Conservation (phyloP, 768 basidiomycete genomes). For the Xerocomellus chrysenteron region DNA sequence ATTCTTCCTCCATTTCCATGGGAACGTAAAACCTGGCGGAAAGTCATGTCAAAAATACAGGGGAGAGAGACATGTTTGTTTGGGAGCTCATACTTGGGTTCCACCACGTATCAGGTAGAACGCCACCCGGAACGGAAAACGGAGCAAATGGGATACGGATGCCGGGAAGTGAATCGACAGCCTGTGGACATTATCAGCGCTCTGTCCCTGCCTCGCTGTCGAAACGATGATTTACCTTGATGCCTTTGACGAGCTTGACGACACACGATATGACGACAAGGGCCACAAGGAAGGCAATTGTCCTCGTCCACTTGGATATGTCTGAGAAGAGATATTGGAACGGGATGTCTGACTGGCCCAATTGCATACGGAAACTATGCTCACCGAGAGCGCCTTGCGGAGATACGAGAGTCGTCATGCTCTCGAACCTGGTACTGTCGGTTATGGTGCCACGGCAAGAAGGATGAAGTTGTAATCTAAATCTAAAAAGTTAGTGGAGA, state of each 20-base stretch:
- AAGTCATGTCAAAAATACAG: background rate
- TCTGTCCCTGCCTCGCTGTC: background rate
- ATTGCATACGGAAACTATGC: background rate
- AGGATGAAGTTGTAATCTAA: too few species aligned
- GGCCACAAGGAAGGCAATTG: background rate
- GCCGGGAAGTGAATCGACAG: conserved; percentile 15
- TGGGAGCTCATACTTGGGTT: conserved; percentile 14
- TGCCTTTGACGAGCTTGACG: conserved; percentile 13
- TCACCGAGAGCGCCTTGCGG: background rate
- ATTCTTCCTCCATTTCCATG: conserved; percentile 20
- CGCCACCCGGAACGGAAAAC: background rate
- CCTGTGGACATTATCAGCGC: background rate
- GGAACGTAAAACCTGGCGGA: conserved; percentile 7
- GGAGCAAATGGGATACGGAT: conserved; percentile 18
- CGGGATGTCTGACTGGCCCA: background rate
- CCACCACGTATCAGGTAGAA: conserved; percentile 14
- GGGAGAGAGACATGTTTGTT: background rate
- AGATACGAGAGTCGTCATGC: background rate
- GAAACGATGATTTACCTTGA: conserved; percentile 7
- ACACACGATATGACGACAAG: conserved; percentile 12
- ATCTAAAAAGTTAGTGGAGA: too few species aligned
- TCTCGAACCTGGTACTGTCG: background rate
- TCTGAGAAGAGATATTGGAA: background rate
- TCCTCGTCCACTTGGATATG: background rate
- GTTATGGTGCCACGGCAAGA: too few species aligned